These are phyloP conservation scores for Stentor roeselii DNA, from an alignment of 73 alveolate species.

Conservation along the genomic window DNA sequence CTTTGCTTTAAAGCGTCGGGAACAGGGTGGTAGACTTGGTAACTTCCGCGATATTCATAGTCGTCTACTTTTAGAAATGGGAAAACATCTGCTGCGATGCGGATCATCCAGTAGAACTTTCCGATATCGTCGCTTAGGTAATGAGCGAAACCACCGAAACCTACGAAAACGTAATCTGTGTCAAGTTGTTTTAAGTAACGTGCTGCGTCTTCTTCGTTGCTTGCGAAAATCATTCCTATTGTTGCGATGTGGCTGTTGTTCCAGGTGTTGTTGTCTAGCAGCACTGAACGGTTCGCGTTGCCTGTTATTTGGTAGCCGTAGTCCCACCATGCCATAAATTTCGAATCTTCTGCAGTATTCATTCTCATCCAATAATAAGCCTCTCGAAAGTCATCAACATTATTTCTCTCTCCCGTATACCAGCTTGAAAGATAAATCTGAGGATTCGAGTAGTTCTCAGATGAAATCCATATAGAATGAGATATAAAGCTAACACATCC, in stretches of 20 bases:
- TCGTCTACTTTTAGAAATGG: conserved; percentile 83
- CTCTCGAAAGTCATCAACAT: conserved; percentile 89
- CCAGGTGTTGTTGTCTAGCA: conserved; percentile 92
- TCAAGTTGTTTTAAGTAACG: conserved; percentile 72
- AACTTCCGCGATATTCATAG: conserved; percentile 59
- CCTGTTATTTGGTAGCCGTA: conserved; percentile 90
- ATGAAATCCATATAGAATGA: conserved; percentile 88
- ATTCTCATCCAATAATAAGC: conserved; percentile 92
- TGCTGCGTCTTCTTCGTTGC: conserved; percentile 83
- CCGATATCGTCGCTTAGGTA: conserved; percentile 91
- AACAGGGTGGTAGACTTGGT: conserved; percentile 75
- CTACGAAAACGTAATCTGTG: conserved; percentile 79
- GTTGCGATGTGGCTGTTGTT: conserved; percentile 91
- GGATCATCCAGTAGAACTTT: conserved; percentile 88
- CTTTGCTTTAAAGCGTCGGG: conserved; percentile 76
- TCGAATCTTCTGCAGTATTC: conserved; percentile 82
- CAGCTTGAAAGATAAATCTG: conserved; percentile 40
- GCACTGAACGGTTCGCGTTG: conserved; percentile 80
- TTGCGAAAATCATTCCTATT: conserved; percentile 85
- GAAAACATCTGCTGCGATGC: conserved; percentile 88
- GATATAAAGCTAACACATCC: conserved; percentile 58
- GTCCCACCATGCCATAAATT: conserved; percentile 94
- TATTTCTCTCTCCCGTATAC: conserved; percentile 48
- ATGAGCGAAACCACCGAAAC: conserved; percentile 65
- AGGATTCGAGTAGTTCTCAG: conserved; percentile 84